Percentiles rank a stretch among this genome's conserved stretches.
Evolutionary conservation across 163 green algal genomes (phyloP).

Genomic region (Coccomyxa subellipsoidea): DNA sequence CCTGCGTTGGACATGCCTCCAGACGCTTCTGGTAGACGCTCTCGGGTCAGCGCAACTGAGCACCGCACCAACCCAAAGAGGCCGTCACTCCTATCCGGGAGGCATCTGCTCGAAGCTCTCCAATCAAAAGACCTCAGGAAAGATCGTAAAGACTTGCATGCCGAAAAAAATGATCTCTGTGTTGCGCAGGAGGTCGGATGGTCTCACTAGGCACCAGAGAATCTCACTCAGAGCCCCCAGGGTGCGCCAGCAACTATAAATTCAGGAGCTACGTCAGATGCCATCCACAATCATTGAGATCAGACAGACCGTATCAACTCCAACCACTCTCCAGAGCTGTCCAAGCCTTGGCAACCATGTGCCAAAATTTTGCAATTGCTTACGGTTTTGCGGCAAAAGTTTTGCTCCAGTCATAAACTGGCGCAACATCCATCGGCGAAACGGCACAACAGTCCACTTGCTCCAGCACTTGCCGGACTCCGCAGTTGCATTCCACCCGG

Average conservation of each 20-base stretch:
- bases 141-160: background rate
- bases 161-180: background rate
- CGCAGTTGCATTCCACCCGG: no score
- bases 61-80: background rate
- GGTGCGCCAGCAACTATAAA: background rate
- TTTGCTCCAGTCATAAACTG: no score
- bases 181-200: background rate
- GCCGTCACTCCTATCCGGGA: background rate
- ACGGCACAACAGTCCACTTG: no score
- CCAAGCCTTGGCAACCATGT: no score
- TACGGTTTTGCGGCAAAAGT: no score
- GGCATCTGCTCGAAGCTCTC: background rate
- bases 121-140: background rate
- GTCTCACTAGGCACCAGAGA: background rate
- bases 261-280: background rate
- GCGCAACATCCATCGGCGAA: no score
- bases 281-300: background rate
- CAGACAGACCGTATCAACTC: no score
- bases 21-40: background rate
- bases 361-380: no score
- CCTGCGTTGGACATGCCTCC: constrained; percentile 4
- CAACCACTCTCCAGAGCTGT: no score
- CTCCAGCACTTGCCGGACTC: no score
- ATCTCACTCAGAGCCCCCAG: background rate
- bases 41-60: background rate